Percentiles rank a stretch among this genome's conserved stretches.
Evolutionary conservation across 352 stramenopile genomes (phyloP).

Genomic region (Phytophthora capsici): DNA sequence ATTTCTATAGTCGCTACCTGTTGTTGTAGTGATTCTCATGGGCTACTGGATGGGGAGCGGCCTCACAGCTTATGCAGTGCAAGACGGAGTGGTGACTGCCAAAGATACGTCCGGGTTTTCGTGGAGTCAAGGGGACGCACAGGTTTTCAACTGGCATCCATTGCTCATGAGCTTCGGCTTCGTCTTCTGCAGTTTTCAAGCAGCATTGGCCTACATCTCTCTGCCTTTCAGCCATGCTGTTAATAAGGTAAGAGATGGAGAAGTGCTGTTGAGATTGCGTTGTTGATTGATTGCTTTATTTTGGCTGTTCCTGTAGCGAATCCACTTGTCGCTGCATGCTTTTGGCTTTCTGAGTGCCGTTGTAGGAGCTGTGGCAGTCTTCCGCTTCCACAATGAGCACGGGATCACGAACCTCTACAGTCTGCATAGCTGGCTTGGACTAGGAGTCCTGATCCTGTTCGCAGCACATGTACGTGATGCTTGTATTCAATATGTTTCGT

Average conservation of each 20-base stretch:
- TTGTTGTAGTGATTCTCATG: conserved; percentile 69
- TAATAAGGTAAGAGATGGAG: conserved; percentile 56
- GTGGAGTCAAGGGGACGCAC: conserved; percentile 60
- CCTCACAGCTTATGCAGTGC: conserved; percentile 64
- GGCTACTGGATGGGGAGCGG: conserved; percentile 75
- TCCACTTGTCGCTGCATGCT: conserved; percentile 76
- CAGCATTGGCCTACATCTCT: conserved; percentile 71
- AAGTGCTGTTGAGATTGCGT: too few species aligned
- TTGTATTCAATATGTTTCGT: not conserved
- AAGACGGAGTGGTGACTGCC: conserved; percentile 46
- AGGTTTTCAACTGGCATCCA: conserved; percentile 90
- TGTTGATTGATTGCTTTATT: conserved; percentile 1
- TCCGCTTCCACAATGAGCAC: conserved; percentile 89
- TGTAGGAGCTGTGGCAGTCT: conserved; percentile 73
- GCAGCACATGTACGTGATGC: conserved; percentile 40
- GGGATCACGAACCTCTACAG: conserved; percentile 88
- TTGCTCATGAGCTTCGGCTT: conserved; percentile 88
- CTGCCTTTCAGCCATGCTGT: conserved; percentile 68
- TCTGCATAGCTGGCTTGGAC: conserved; percentile 88
- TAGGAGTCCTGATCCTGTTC: conserved; percentile 70
- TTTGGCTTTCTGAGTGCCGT: conserved; percentile 67
- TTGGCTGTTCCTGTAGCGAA: conserved; percentile 37
- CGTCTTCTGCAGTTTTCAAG: conserved; percentile 77
- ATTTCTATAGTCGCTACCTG: conserved; percentile 52
- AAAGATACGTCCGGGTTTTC: conserved; percentile 72